Conservation (phyloP, 2,329 filamentous ascomycete genomes). For the Cytospora chrysosperma region DNA sequence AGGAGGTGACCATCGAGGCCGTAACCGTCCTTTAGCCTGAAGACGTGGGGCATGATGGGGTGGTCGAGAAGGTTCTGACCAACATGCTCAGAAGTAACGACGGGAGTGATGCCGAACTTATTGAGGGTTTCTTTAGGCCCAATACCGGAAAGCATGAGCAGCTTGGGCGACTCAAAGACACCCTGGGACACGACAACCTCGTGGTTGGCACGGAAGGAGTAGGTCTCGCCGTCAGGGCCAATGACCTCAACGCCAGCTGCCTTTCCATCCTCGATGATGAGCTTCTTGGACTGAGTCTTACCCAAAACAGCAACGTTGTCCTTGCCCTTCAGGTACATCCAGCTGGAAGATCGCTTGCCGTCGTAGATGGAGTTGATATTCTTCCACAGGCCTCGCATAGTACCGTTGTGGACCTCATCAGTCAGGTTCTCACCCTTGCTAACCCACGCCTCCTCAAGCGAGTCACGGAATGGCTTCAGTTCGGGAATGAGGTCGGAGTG, state of each 20-base stretch:
- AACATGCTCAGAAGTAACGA: conserved; percentile 60
- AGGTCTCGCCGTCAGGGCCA: conserved; percentile 39
- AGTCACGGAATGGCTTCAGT: conserved; percentile 49
- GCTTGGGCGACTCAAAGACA: conserved; percentile 62
- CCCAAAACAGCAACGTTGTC: conserved; percentile 54
- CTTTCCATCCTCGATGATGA: conserved; percentile 47
- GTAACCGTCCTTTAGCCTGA: conserved; percentile 43
- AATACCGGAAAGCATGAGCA: conserved; percentile 65
- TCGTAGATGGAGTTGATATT: conserved; percentile 57
- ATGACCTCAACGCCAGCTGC: conserved; percentile 49
- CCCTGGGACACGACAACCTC: conserved; percentile 52
- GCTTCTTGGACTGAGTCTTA: conserved; percentile 48
- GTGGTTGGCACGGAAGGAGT: conserved; percentile 46
- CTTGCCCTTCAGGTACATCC: conserved; percentile 51
- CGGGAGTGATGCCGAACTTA: conserved; percentile 50
- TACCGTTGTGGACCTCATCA: conserved; percentile 56
- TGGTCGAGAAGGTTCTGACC: conserved; percentile 65
- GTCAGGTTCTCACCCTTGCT: conserved; percentile 50
- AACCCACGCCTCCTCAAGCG: conserved; percentile 51
- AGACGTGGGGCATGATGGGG: conserved; percentile 52
- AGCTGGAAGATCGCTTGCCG: conserved; percentile 53
- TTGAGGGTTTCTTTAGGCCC: conserved; percentile 54
- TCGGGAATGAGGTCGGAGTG: conserved; percentile 55
- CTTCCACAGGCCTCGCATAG: conserved; percentile 53
- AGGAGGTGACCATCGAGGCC: conserved; percentile 43